A percentile compares a stretch with the other conserved stretches of the same genome.
These are phyloP conservation scores for Fraxinus ornus DNA, from an alignment of 305 asterid genomes.

Conservation along the genomic window DNA sequence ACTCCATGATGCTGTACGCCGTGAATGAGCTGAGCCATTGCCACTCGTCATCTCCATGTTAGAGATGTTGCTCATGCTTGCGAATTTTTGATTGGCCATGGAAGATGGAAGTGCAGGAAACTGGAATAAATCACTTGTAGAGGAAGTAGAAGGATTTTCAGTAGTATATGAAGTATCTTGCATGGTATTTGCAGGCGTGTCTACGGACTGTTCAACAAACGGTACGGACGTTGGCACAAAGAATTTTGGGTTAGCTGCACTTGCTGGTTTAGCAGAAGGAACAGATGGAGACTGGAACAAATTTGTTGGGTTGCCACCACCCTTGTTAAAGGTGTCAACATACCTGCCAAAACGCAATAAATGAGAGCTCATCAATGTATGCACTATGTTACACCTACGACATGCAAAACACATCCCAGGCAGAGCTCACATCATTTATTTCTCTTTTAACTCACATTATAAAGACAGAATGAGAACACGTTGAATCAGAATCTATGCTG, in stretches of 20 bases:
- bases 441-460: background rate
- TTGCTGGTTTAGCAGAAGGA: slow-evolving; percentile 57
- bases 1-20: slow-evolving; percentile 86
- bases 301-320: slow-evolving; percentile 65
- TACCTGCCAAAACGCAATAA: slow-evolving; percentile 57
- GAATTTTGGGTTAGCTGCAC: slow-evolving; percentile 53
- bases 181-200: slow-evolving; percentile 24
- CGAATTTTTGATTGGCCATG: slow-evolving; percentile 54
- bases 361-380: background rate
- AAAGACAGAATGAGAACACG: background rate
- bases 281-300: slow-evolving; percentile 65
- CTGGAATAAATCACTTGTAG: slow-evolving; percentile 35
- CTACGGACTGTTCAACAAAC: slow-evolving; percentile 39
- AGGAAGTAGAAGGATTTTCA: slow-evolving; percentile 44
- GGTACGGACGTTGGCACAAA: slow-evolving; percentile 69
- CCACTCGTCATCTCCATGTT: slow-evolving; percentile 30
- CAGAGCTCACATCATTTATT: background rate
- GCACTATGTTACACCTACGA: background rate
- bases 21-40: slow-evolving; percentile 33
- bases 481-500: background rate
- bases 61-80: slow-evolving; percentile 66
- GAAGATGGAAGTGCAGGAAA: slow-evolving; percentile 41
- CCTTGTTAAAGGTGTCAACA: slow-evolving; percentile 88
- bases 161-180: slow-evolving; percentile 31
- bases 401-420: background rate